Base-by-base conservation (phyloP, 345 rosid species). In the Hibiscus syriacus region DNA sequence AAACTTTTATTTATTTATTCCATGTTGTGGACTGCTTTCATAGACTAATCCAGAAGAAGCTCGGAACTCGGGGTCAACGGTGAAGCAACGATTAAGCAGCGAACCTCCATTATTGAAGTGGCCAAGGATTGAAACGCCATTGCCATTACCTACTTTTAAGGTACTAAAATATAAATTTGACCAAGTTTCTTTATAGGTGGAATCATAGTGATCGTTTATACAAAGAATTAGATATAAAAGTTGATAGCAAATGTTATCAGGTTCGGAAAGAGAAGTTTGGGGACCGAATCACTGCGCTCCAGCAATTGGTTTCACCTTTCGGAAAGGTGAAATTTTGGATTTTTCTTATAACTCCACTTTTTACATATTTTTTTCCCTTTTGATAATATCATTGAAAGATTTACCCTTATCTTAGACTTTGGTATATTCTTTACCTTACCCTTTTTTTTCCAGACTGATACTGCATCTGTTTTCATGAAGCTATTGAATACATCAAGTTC, bases 201-300 rank as follows among this genome's bases (percentile, higher is more conserved):
- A 12, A 64, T 46, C 38, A 16, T 25, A 25, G 22, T 63, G 54
- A 26, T 49, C 30, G 23, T 38, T 29, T 32, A 30, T 67, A 50
- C 27, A 60, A 55, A 71, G 41, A 68, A 39, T 5, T 30, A 34
- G 53, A 73, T 54, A 20, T 49, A 53, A 72, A 68, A 60, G 50
- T 58, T 67, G 66, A 30, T 12, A 4, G 26, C 7, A 70, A 26
- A 38, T 67, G 45, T 22, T 59, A 62, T 74, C 74, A 92, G 97
- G 92, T 88, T 56, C 82, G 98, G 64, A 90, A 92, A 85, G 98
- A 87, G 84, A 92, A 92, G 87, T 82, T 90, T 36, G 98, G 98
- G 76, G 95, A 92, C 88, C 86, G 97, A 72, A 87, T 92, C 75
- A 90, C 98, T 16, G 97, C 98, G 0, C 97, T 92, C 69, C 98